Evolutionary conservation across 257 asterid genomes (phyloP).

Genomic region (Plantago ovata): DNA sequence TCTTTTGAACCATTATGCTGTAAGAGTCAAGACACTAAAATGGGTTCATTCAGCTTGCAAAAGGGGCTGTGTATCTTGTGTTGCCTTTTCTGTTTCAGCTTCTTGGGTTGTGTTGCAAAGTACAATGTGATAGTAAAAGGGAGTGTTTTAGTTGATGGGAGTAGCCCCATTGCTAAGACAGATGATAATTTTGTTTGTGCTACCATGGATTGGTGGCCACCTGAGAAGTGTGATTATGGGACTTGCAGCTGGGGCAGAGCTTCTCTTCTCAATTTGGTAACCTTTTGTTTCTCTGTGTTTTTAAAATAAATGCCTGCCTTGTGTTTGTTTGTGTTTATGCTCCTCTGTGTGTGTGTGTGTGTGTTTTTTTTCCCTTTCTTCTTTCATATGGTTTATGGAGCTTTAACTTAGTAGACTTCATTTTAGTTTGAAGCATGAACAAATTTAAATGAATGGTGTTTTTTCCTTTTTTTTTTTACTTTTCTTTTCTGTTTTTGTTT

Average conservation of each 20-base stretch:
- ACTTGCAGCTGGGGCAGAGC: constrained; percentile 57
- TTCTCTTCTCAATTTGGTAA: constrained; percentile 25
- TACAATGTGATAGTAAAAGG: constrained; percentile 8
- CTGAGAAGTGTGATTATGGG: constrained; percentile 52
- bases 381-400: not conserved
- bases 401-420: not conserved
- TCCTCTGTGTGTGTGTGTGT: not conserved
- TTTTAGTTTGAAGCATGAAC: not conserved
- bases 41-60: constrained; percentile 12
- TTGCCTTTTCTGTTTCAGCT: constrained; percentile 16
- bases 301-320: not conserved
- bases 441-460: not conserved
- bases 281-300: not conserved
- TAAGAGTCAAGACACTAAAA: not conserved
- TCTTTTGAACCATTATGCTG: no score
- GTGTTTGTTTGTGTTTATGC: not conserved
- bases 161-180: constrained; percentile 32
- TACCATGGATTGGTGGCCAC: constrained; percentile 68
- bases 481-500: not conserved
- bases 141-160: constrained; percentile 39
- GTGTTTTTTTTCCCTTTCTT: not conserved
- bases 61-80: constrained; percentile 12
- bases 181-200: constrained; percentile 55
- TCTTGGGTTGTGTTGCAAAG: constrained; percentile 14
- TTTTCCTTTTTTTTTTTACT: not conserved